A percentile compares a stretch with the other conserved stretches of the same genome.
phyloP scores from a whole-genome alignment of 495 filamentous ascomycete species.

The Neurospora tetraspora region DNA sequence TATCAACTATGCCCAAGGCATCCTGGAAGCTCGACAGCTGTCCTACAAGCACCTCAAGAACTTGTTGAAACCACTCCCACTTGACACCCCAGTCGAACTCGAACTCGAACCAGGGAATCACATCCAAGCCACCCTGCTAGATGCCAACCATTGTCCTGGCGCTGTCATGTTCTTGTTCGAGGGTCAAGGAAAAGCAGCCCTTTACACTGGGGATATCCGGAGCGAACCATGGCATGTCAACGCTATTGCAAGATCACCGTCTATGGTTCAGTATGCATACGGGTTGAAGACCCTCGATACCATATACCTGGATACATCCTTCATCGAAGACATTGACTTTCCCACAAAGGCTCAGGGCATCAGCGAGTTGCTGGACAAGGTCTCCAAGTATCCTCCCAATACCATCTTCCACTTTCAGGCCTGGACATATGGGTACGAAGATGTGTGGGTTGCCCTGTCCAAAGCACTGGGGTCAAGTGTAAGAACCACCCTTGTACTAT shows the following conservation, averaged over 20 bases:
- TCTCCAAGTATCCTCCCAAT: constrained; percentile 57
- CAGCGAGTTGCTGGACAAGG: constrained; percentile 59
- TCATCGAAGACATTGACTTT: constrained; percentile 39
- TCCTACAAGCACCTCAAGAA: constrained; percentile 67
- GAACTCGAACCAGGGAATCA: constrained; percentile 57
- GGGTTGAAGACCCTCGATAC: constrained; percentile 59
- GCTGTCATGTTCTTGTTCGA: constrained; percentile 93
- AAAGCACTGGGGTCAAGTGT: constrained; percentile 57
- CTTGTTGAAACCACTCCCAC: constrained; percentile 69
- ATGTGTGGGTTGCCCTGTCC: constrained; percentile 80
- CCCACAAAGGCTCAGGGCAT: constrained; percentile 63
- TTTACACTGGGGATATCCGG: constrained; percentile 92
- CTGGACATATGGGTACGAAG: constrained; percentile 91
- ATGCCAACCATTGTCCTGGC: constrained; percentile 89
- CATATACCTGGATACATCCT: constrained; percentile 84
- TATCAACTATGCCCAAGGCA: constrained; percentile 68
- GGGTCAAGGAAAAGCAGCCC: constrained; percentile 58
- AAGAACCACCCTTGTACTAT: background rate
- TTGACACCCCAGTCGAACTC: constrained; percentile 71
- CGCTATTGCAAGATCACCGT: constrained; percentile 54
- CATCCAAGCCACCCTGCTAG: constrained; percentile 73
- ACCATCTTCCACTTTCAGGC: constrained; percentile 78
- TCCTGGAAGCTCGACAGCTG: constrained; percentile 58
- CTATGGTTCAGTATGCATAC: constrained; percentile 63
- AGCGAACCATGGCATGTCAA: constrained; percentile 52